phyloP scores from a whole-genome alignment of 257 asterid species.

The Knoxia roxburghii region DNA sequence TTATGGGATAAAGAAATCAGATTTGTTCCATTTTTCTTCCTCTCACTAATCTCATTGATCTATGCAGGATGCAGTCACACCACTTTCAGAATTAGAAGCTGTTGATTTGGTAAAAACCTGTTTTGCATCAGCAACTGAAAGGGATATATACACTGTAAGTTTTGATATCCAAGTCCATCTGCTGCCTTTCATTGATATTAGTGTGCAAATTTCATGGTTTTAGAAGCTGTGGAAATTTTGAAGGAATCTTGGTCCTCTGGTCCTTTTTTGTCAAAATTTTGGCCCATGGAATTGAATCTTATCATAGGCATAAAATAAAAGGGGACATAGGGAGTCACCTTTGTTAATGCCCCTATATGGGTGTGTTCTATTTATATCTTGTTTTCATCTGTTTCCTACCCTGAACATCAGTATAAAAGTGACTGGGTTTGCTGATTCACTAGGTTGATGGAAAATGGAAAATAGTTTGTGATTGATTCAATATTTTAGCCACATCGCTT shows the following conservation, averaged over 20 bases:
- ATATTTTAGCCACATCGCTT: background rate
- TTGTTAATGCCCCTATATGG: background rate
- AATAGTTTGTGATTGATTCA: background rate
- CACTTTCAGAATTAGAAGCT: conserved; percentile 46
- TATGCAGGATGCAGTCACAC: conserved; percentile 45
- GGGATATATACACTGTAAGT: conserved; percentile 47
- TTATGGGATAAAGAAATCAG: background rate
- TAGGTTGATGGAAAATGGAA: background rate
- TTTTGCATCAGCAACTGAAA: conserved; percentile 46
- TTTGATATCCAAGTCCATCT: background rate
- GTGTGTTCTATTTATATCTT: background rate
- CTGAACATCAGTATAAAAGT: background rate
- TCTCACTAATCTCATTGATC: background rate
- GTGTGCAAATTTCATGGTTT: background rate
- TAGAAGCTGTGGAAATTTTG: background rate
- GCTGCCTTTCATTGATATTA: background rate
- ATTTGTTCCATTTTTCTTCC: background rate
- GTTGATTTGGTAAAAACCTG: conserved; percentile 42
- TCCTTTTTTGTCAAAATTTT: background rate
- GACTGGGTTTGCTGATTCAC: background rate
- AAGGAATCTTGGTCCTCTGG: background rate
- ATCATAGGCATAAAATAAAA: too few relatives aligned
- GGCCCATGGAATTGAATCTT: background rate
- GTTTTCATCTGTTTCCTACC: background rate
- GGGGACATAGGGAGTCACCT: background rate